Percentiles rank a stretch among this genome's conserved stretches.
phyloP scores from a whole-genome alignment of 768 basidiomycete genomes.

The Podaxis sp. region DNA sequence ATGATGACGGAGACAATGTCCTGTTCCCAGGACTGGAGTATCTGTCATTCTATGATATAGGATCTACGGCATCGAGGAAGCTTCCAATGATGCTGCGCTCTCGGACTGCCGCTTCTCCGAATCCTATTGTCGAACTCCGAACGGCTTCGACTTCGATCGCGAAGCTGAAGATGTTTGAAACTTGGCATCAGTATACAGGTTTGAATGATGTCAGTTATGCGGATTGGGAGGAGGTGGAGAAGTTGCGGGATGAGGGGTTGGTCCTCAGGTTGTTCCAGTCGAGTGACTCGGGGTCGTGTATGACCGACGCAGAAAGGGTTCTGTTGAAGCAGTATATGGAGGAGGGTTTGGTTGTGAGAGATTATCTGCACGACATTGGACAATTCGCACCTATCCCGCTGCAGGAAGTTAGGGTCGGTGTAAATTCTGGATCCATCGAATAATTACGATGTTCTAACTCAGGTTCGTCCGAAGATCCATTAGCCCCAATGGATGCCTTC shows the following conservation, averaged over 20 bases:
- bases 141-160: not conserved
- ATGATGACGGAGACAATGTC: not conserved
- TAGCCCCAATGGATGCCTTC: no score
- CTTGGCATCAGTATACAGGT: slow-evolving; percentile 1
- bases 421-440: no score
- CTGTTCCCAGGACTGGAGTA: slow-evolving; percentile 4
- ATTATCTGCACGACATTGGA: slow-evolving; percentile 10
- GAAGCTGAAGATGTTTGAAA: slow-evolving; percentile 9
- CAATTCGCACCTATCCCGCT: slow-evolving; percentile 6
- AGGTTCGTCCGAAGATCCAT: no score
- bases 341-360: slow-evolving; percentile 6
- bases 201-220: not conserved
- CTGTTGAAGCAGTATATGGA: slow-evolving; percentile 2
- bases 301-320: not conserved
- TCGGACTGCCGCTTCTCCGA: not conserved
- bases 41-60: slow-evolving; percentile 11
- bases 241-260: not conserved
- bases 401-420: not conserved
- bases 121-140: not conserved
- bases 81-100: not conserved
- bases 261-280: slow-evolving; percentile 5
- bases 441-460: no score
- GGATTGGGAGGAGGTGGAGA: slow-evolving; percentile 4
- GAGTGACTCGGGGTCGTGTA: not conserved
- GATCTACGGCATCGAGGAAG: not conserved